A percentile compares a stretch with the other conserved stretches of the same genome.
phyloP scores from a whole-genome alignment of 2,329 filamentous ascomycete species.

The Alternaria brassicae region DNA sequence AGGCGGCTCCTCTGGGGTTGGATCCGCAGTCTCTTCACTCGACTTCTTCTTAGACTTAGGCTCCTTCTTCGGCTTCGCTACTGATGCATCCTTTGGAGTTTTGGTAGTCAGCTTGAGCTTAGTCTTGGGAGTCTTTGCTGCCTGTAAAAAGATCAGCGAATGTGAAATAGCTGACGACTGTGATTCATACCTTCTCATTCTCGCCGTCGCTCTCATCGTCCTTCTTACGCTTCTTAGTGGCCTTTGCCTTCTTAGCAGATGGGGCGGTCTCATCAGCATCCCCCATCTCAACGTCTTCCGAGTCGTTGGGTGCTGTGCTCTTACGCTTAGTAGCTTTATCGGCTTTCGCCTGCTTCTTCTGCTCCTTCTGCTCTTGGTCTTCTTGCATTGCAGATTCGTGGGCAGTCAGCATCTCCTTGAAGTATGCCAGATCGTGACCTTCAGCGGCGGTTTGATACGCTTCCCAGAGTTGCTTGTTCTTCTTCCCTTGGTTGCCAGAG shows the following conservation, averaged over 20 bases:
- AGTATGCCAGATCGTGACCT: slow-evolving; percentile 77
- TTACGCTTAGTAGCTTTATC: slow-evolving; percentile 61
- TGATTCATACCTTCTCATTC: slow-evolving; percentile 62
- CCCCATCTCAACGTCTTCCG: slow-evolving; percentile 51
- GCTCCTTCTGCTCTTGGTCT: slow-evolving; percentile 68
- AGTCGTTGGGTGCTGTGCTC: slow-evolving; percentile 41
- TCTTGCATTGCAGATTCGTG: slow-evolving; percentile 64
- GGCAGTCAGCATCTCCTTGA: slow-evolving; percentile 76
- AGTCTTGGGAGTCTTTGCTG: slow-evolving; percentile 60
- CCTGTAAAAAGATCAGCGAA: slow-evolving; percentile 46
- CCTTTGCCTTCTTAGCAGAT: slow-evolving; percentile 47
- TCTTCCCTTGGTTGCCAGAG: slow-evolving; percentile 80
- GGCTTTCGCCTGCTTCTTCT: slow-evolving; percentile 66
- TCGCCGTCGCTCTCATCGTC: slow-evolving; percentile 70
- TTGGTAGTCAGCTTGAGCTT: slow-evolving; percentile 58
- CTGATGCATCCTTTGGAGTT: slow-evolving; percentile 48
- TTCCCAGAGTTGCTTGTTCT: slow-evolving; percentile 77
- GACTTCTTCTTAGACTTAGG: slow-evolving; percentile 61
- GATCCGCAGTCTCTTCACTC: slow-evolving; percentile 64
- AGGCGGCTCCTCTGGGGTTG: slow-evolving; percentile 59
- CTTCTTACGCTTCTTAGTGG: slow-evolving; percentile 78
- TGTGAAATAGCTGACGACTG: background rate
- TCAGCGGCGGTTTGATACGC: slow-evolving; percentile 84
- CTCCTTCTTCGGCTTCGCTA: slow-evolving; percentile 66
- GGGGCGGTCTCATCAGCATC: slow-evolving; percentile 49